Conservation (phyloP, 2,329 filamentous ascomycete species). For the Hymenoscyphus albidus region DNA sequence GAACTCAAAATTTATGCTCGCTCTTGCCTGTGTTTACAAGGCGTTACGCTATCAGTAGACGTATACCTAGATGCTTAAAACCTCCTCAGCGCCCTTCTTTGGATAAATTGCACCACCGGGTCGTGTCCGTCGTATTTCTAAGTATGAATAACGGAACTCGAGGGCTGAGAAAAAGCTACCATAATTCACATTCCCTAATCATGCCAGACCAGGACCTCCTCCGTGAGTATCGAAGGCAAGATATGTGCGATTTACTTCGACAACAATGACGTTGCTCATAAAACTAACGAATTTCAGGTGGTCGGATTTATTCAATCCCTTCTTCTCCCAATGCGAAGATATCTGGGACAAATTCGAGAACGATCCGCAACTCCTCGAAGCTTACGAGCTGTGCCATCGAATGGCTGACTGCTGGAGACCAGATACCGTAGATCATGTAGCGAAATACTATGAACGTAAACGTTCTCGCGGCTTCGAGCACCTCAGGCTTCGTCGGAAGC, state of each 20-base stretch:
- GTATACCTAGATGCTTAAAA: background rate
- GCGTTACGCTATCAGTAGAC: background rate
- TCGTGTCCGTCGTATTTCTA: background rate
- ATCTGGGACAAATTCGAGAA: background rate
- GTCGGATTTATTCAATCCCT: background rate
- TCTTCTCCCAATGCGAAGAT: background rate
- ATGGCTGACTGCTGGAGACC: background rate
- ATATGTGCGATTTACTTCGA: background rate
- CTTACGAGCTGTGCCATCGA: background rate
- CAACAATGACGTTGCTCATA: background rate
- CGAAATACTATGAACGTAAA: background rate
- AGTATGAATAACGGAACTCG: background rate
- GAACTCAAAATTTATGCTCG: background rate
- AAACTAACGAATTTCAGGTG: slow-evolving; percentile 37
- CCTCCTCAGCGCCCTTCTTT: background rate
- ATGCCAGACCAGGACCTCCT: background rate
- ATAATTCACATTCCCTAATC: background rate
- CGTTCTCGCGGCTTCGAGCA: background rate
- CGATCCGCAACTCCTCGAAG: background rate
- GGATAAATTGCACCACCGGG: background rate
- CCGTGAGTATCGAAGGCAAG: background rate
- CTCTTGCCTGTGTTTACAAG: background rate
- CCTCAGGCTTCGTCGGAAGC: background rate
- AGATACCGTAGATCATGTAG: background rate
- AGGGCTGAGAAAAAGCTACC: background rate